phyloP scores from a whole-genome alignment of 768 basidiomycete genomes.

The Solioccasus polychromus region DNA sequence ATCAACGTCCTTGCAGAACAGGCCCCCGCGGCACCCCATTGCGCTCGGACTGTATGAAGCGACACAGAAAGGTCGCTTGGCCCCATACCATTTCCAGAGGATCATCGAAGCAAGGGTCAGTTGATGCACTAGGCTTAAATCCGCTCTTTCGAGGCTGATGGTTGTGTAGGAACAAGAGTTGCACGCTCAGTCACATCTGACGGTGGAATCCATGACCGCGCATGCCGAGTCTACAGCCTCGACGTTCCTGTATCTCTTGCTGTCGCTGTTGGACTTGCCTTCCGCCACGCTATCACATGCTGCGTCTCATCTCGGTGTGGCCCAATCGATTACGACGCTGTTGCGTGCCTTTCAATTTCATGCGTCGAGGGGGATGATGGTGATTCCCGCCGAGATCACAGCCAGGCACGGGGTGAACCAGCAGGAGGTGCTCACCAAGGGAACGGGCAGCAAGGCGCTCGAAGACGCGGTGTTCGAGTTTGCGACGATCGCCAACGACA shows the following conservation, averaged over 20 bases:
- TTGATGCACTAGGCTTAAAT: constrained; percentile 2
- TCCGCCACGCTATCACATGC: constrained; percentile 66
- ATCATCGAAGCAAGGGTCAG: constrained; percentile 83
- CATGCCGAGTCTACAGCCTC: constrained; percentile 82
- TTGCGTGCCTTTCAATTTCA: constrained; percentile 79
- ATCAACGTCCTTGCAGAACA: constrained; percentile 46
- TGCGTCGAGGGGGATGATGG: constrained; percentile 63
- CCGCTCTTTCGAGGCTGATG: constrained; percentile 20
- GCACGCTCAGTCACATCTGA: constrained; percentile 60
- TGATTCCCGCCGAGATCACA: constrained; percentile 80
- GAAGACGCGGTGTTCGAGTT: constrained; percentile 82
- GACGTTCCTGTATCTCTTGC: constrained; percentile 71
- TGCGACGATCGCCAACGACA: constrained; percentile 77
- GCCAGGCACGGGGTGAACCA: constrained; percentile 74
- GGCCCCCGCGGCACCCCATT: constrained; percentile 77
- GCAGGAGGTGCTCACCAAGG: constrained; percentile 71
- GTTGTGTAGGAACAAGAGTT: constrained; percentile 62
- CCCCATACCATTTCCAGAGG: constrained; percentile 75
- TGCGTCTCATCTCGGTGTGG: constrained; percentile 76
- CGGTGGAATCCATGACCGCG: constrained; percentile 61
- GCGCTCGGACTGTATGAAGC: constrained; percentile 68
- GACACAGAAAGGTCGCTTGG: constrained; percentile 47
- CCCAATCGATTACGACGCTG: constrained; percentile 68
- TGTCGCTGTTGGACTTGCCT: constrained; percentile 60
- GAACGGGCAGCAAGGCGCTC: constrained; percentile 52